Base-by-base conservation (phyloP, 768 basidiomycete species). In the Hericium erinaceus region DNA sequence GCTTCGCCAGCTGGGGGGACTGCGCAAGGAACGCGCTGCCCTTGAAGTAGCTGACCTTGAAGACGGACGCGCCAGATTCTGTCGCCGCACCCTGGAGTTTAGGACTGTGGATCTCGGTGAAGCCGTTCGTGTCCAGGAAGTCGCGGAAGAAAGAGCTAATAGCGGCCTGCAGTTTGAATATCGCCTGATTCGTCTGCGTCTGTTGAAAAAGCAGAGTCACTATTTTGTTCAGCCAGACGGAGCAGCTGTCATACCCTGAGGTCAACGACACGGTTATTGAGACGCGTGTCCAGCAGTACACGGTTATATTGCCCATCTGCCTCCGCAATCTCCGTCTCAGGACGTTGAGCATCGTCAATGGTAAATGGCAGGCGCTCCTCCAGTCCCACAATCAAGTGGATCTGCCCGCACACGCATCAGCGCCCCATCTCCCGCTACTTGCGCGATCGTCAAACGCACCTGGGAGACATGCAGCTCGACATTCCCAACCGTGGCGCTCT, bases 11-110 rank as follows among this genome's bases (percentile, higher is more conserved):
- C 68, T 99, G 97, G 41, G 97, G 97, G 40, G 91, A 94, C 71
- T 99, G 97, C 18, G 97, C 97, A 41, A 99, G 81, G 77, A 80
- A 99, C 2, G 97, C 97, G 63, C 72, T 81, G 33, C 91, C 92
- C 79, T 97, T 95, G 78, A 98, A 99, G 72, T 99, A 98, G 67
- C 81, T 81, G 48, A 98, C 97, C 77, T 95, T 94, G 81, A 98
- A 99, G 40, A 99, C 97, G 39, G 89, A 90, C 46, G 97, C 92
- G 9, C 97, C 97, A 12, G 88, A 91, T 73, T 98, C 97, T 2
- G 97, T 98, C 9, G 97, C 95, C 38, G 97, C 89, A 44, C 92
- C 94, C 69, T 98, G 94, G 2, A 99, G 79, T 74, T 98, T 99
- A 5, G 97, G 97, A 60, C 90, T 94, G 73, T 98, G 95, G 60